Evolutionary conservation across 2,329 filamentous ascomycete species (phyloP).

Genomic region (Cadophora gregata): DNA sequence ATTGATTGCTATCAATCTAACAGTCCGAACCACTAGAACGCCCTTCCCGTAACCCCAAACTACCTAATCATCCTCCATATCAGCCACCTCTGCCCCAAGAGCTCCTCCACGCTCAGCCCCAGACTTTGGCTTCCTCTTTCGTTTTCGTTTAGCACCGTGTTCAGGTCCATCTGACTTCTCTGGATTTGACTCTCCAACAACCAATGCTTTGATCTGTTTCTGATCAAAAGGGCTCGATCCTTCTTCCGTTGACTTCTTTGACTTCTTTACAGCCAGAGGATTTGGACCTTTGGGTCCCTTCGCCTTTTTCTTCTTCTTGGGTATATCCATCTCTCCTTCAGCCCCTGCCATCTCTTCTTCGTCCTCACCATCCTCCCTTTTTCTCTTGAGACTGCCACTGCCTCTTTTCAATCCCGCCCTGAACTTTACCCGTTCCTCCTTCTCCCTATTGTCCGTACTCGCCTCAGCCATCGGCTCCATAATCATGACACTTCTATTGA

Average conservation of each 20-base stretch:
- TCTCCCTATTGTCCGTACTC: conserved; percentile 66
- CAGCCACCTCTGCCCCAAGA: conserved; percentile 17
- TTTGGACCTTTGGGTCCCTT: conserved; percentile 73
- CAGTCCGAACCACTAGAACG: conserved; percentile 24
- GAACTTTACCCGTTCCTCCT: conserved; percentile 78
- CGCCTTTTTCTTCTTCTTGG: conserved; percentile 60
- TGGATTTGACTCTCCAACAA: conserved; percentile 26
- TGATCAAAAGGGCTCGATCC: conserved; percentile 25
- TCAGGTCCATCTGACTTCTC: conserved; percentile 33
- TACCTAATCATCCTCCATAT: conserved; percentile 31
- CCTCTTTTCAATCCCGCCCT: conserved; percentile 67
- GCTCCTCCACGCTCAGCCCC: conserved; percentile 27
- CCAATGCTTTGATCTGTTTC: conserved; percentile 41
- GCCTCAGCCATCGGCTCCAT: conserved; percentile 77
- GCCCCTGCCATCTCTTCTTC: conserved; percentile 29
- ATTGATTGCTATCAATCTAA: conserved; percentile 28
- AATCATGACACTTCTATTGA: conserved; percentile 79
- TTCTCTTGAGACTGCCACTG: conserved; percentile 45
- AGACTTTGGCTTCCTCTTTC: conserved; percentile 47
- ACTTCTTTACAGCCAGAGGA: conserved; percentile 72
- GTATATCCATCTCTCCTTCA: conserved; percentile 29
- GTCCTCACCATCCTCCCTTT: conserved; percentile 42
- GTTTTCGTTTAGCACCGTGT: conserved; percentile 45
- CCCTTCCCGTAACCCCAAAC: conserved; percentile 25
- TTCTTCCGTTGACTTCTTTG: conserved; percentile 55